Conservation (phyloP, 176 grass and related monocot species). For the Rhynchospora breviuscula region DNA sequence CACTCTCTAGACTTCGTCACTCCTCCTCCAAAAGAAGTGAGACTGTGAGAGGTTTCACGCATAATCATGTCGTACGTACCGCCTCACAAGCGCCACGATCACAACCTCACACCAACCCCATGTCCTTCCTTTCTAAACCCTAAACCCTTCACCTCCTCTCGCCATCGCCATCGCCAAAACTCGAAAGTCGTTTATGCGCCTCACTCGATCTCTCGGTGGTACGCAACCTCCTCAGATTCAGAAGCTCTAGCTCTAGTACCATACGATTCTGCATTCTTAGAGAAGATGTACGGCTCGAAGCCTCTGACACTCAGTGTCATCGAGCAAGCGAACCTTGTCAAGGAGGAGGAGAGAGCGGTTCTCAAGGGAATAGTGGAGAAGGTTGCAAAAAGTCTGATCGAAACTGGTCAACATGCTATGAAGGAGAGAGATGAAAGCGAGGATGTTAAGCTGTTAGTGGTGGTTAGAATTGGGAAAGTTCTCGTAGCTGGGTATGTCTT, state of each 20-base stretch:
- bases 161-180: background rate
- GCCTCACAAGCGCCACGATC: slow-evolving; percentile 34
- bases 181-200: slow-evolving; percentile 3
- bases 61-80: slow-evolving; percentile 34
- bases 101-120: slow-evolving; percentile 12
- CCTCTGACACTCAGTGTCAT: slow-evolving; percentile 11
- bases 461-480: slow-evolving; percentile 33
- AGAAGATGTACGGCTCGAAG: slow-evolving; percentile 3
- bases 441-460: slow-evolving; percentile 1
- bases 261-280: slow-evolving; percentile 3
- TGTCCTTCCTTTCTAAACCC: slow-evolving; percentile 4
- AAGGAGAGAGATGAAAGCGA: background rate
- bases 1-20: background rate
- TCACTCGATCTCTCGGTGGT: slow-evolving; percentile 28
- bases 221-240: background rate
- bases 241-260: slow-evolving; percentile 3
- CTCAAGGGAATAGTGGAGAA: slow-evolving; percentile 15
- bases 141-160: background rate
- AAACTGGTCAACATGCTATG: slow-evolving; percentile 7
- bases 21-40: background rate
- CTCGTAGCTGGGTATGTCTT: slow-evolving; percentile 24
- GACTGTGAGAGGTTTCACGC: background rate
- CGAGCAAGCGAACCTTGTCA: background rate
- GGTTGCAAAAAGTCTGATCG: slow-evolving; percentile 15
- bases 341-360: slow-evolving; percentile 14